Evolutionary conservation across 2,329 filamentous ascomycete genomes (phyloP).

Genomic region (Hypoxylon sp.): DNA sequence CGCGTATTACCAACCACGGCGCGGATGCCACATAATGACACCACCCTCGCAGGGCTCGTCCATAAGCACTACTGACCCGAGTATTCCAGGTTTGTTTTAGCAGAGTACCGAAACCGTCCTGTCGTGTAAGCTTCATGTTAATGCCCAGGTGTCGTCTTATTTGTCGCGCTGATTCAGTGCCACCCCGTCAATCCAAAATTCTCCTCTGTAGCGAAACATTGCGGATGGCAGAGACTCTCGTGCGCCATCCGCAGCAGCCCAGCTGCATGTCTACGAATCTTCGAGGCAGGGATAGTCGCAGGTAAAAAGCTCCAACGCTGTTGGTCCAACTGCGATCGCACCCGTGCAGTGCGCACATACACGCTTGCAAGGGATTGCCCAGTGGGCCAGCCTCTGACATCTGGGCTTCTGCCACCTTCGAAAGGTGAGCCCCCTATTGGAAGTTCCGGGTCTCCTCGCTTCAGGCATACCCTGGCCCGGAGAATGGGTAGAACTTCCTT

Average conservation of each 20-base stretch:
- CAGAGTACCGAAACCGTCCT: constrained; percentile 49
- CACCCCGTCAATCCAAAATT: constrained; percentile 35
- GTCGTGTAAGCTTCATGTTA: constrained; percentile 43
- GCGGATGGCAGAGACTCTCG: constrained; percentile 26
- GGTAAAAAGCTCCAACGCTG: constrained; percentile 21
- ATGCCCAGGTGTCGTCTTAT: constrained; percentile 29
- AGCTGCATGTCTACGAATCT: constrained; percentile 35
- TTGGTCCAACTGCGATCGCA: constrained; percentile 33
- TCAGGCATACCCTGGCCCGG: constrained; percentile 37
- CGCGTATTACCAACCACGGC: constrained; percentile 34
- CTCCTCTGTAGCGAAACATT: constrained; percentile 40
- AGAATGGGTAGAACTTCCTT: constrained; percentile 45
- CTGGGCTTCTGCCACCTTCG: constrained; percentile 19
- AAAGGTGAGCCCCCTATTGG: constrained; percentile 20
- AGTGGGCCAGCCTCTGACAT: constrained; percentile 29
- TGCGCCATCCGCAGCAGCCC: constrained; percentile 33
- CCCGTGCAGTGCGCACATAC: constrained; percentile 27
- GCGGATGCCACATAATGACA: constrained; percentile 41
- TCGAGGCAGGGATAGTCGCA: constrained; percentile 22
- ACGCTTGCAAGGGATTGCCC: constrained; percentile 16
- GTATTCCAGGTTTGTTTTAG: constrained; percentile 41
- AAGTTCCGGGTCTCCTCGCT: constrained; percentile 26
- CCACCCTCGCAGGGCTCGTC: constrained; percentile 35
- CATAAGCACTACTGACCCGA: constrained; percentile 42
- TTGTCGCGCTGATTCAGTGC: constrained; percentile 26